Evolutionary conservation across 768 basidiomycete genomes (phyloP).

Genomic region (Russula virescens): DNA sequence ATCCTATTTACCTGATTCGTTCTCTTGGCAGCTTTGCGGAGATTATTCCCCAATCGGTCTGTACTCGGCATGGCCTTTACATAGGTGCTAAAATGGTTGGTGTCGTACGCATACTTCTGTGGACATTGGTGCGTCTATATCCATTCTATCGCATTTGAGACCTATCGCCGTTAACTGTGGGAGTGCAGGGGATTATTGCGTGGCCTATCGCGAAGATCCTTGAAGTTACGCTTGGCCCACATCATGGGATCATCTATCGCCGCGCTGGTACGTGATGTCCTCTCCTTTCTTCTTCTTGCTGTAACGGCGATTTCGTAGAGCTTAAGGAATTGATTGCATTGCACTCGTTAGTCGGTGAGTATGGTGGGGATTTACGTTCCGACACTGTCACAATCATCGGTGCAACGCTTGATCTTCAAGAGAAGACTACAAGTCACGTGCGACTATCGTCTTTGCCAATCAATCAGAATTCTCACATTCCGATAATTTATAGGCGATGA

Average conservation of each 20-base stretch:
- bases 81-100: conserved; percentile 84
- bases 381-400: conserved; percentile 91
- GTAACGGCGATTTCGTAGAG: conserved; percentile 30
- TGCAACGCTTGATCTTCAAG: conserved; percentile 82
- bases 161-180: neutral
- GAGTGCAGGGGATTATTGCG: conserved; percentile 55
- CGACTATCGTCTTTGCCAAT: neutral
- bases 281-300: neutral
- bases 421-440: conserved; percentile 65
- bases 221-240: conserved; percentile 69
- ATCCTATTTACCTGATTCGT: neutral
- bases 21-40: conserved; percentile 62
- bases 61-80: conserved; percentile 83
- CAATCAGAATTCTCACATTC: neutral
- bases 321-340: conserved; percentile 88
- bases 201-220: conserved; percentile 86
- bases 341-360: conserved; percentile 65
- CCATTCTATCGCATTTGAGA: neutral
- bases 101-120: conserved; percentile 62
- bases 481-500: conserved; percentile 55
- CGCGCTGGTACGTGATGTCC: conserved; percentile 38
- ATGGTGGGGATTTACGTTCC: conserved; percentile 78
- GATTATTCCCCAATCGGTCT: conserved; percentile 91
- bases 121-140: conserved; percentile 48
- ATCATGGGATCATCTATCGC: conserved; percentile 89